These are phyloP conservation scores for Clarireedia paspali DNA, from an alignment of 2,329 filamentous ascomycete genomes.

Conservation along the genomic window DNA sequence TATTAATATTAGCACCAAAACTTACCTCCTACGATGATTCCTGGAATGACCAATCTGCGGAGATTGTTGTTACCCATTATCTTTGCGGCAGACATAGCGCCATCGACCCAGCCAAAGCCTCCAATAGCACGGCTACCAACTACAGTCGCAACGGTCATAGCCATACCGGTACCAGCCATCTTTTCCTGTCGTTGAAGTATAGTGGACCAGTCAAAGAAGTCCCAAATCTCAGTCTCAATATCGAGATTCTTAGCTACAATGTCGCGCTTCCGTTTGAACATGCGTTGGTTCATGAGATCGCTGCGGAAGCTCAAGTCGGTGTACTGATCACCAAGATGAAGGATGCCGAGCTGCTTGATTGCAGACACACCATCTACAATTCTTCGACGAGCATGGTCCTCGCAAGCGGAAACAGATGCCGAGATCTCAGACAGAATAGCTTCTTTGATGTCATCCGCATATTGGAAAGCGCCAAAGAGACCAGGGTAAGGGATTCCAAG, in stretches of 20 bases:
- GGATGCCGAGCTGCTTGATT: conserved; percentile 80
- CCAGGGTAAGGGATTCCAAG: conserved; percentile 84
- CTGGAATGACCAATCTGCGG: conserved; percentile 72
- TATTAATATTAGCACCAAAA: conserved; percentile 21
- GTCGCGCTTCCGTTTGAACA: conserved; percentile 78
- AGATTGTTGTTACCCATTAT: conserved; percentile 76
- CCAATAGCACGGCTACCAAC: conserved; percentile 76
- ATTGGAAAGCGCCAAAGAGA: conserved; percentile 76
- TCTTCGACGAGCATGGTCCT: conserved; percentile 74
- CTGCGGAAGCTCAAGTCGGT: conserved; percentile 79
- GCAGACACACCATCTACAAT: conserved; percentile 75
- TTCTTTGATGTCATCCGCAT: conserved; percentile 85
- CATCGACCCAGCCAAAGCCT: conserved; percentile 82
- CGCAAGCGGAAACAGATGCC: conserved; percentile 67
- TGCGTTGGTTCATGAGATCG: conserved; percentile 57
- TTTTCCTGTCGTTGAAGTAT: conserved; percentile 90
- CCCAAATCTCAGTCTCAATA: conserved; percentile 78
- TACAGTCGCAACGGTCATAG: conserved; percentile 81
- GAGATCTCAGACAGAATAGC: conserved; percentile 89
- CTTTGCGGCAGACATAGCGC: conserved; percentile 72
- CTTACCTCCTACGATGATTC: conserved; percentile 72
- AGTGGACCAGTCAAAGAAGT: conserved; percentile 84
- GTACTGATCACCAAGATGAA: conserved; percentile 84
- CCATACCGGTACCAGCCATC: conserved; percentile 88
- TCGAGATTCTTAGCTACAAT: conserved; percentile 77